Evolutionary conservation across 306 rosid genomes (phyloP).

Genomic region (Delonix regia): DNA sequence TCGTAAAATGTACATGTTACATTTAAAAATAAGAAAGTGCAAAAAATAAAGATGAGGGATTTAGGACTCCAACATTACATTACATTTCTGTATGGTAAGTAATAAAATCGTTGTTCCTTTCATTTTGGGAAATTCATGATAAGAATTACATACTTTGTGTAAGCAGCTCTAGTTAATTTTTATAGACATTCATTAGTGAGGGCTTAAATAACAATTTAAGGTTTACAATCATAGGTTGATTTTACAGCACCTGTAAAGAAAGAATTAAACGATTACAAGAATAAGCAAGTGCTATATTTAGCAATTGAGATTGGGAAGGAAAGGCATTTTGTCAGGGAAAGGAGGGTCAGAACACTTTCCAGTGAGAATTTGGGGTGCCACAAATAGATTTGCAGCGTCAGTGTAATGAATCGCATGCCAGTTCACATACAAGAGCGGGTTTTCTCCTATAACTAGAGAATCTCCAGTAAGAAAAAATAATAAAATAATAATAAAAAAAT

Average conservation of each 20-base stretch:
- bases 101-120: no score
- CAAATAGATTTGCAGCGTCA: constrained; percentile 72
- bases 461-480: no score
- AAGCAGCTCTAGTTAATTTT: not conserved
- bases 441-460: no score
- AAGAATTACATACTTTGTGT: not conserved
- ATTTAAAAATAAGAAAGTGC: no score
- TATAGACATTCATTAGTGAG: not conserved
- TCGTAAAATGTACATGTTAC: no score
- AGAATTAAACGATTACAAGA: not conserved
- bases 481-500: no score
- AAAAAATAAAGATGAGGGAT: no score
- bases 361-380: constrained; percentile 68
- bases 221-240: not conserved
- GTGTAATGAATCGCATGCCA: constrained; percentile 91
- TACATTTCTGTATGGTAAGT: no score
- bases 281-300: constrained; percentile 6
- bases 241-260: constrained; percentile 8
- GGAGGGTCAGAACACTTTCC: constrained; percentile 66
- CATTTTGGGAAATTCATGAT: not conserved
- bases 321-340: constrained; percentile 62
- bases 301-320: constrained; percentile 60
- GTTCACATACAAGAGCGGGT: no score
- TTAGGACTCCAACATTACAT: no score
- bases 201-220: not conserved